phyloP scores from a whole-genome alignment of 2,329 filamentous ascomycete genomes.

The Trichophyton verrucosum region DNA sequence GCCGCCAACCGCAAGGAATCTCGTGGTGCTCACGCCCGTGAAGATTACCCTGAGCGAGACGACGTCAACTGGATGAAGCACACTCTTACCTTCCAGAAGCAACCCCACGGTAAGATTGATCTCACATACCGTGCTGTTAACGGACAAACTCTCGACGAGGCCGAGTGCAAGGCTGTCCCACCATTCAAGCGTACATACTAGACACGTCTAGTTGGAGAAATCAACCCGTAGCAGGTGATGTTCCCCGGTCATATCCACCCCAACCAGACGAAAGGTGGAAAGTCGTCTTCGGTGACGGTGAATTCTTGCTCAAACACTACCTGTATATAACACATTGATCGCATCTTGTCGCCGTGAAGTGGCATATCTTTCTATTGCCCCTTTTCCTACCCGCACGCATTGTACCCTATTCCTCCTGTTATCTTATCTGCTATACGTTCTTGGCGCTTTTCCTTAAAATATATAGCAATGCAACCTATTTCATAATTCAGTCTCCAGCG shows the following conservation, averaged over 20 bases:
- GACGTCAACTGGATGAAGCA: constrained; percentile 99
- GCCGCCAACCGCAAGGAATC: constrained; percentile 95
- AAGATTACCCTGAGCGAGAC: constrained; percentile 92
- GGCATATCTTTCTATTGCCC: neutral
- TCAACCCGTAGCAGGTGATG: neutral
- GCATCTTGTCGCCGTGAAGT: constrained; percentile 2
- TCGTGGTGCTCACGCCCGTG: constrained; percentile 88
- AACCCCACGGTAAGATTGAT: constrained; percentile 75
- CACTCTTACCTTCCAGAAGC: constrained; percentile 90
- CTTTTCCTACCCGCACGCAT: neutral
- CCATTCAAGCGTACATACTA: constrained; percentile 69
- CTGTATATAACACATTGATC: constrained; percentile 5
- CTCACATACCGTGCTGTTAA: constrained; percentile 77
- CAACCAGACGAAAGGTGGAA: neutral
- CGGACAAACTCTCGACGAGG: constrained; percentile 75
- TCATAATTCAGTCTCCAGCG: neutral
- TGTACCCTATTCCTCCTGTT: constrained; percentile 1
- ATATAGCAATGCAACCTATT: constrained; percentile 1
- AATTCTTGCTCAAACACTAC: neutral
- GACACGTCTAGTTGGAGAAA: constrained; percentile 1
- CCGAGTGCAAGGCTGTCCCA: constrained; percentile 89
- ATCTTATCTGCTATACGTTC: constrained; percentile 3
- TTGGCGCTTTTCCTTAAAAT: constrained; percentile 4
- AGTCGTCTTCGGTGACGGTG: neutral
- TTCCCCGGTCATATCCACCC: neutral